Conservation (phyloP, 2,329 filamentous ascomycete genomes). For the Microcyclospora pomicola region DNA sequence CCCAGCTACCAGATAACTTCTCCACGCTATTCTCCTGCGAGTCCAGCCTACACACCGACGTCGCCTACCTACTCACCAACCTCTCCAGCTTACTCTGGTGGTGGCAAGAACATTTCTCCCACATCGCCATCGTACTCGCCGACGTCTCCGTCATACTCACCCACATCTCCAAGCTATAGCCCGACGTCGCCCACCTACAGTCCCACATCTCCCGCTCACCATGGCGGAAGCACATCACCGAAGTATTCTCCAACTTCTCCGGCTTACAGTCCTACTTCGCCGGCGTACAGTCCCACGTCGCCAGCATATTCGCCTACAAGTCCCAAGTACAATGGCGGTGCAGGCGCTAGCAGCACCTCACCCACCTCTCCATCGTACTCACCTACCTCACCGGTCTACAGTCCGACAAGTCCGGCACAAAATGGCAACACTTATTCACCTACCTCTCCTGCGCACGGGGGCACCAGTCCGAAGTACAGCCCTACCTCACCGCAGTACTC, state of each 20-base stretch:
- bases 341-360: conserved; percentile 23
- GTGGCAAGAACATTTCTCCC: conserved; percentile 15
- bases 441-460: conserved; percentile 10
- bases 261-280: conserved; percentile 47
- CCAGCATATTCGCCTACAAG: conserved; percentile 25
- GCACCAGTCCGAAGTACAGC: conserved; percentile 15
- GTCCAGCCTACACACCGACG: conserved; percentile 35
- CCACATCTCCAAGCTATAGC: conserved; percentile 56
- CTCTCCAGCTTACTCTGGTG: conserved; percentile 35
- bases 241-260: conserved; percentile 42
- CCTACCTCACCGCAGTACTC: conserved; percentile 40
- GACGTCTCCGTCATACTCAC: conserved; percentile 55
- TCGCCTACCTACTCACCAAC: conserved; percentile 32
- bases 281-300: conserved; percentile 39
- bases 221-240: conserved; percentile 29
- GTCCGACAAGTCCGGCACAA: conserved; percentile 30
- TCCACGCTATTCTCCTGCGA: conserved; percentile 39
- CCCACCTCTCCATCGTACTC: conserved; percentile 47
- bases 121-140: conserved; percentile 27
- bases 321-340: conserved; percentile 26
- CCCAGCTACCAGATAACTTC: conserved; percentile 40
- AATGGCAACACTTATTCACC: conserved; percentile 16
- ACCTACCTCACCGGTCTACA: conserved; percentile 33
- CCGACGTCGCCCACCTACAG: conserved; percentile 55
- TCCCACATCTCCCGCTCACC: conserved; percentile 40